A percentile compares a stretch with the other conserved stretches of the same genome.
Evolutionary conservation across 495 filamentous ascomycete genomes (phyloP).

Genomic region (Penicillium angulare): DNA sequence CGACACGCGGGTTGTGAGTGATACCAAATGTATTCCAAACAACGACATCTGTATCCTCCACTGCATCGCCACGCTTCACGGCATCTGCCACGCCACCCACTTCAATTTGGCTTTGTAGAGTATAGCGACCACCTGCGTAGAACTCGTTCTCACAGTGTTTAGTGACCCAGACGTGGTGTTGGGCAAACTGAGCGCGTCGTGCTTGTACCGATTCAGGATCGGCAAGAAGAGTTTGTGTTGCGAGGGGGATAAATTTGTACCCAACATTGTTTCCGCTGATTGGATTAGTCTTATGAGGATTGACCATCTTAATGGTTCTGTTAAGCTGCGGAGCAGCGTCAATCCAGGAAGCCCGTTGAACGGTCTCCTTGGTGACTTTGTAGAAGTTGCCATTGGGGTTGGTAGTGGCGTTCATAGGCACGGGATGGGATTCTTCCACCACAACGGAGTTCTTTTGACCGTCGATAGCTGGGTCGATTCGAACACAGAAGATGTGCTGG

Average conservation of each 20-base stretch:
- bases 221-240: conserved; percentile 79
- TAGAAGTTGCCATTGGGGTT: conserved; percentile 88
- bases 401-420: conserved; percentile 64
- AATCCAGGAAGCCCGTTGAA: conserved; percentile 62
- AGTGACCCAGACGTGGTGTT: conserved; percentile 84
- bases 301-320: conserved; percentile 80
- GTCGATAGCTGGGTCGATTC: conserved; percentile 82
- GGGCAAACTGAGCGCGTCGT: conserved; percentile 80
- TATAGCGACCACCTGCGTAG: conserved; percentile 83
- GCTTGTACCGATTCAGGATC: conserved; percentile 71
- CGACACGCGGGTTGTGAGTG: conserved; percentile 60
- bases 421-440: conserved; percentile 70
- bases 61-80: conserved; percentile 49
- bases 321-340: conserved; percentile 67
- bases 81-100: conserved; percentile 62
- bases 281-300: conserved; percentile 62
- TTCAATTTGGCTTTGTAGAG: conserved; percentile 67
- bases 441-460: conserved; percentile 69
- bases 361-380: conserved; percentile 56
- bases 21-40: conserved; percentile 60
- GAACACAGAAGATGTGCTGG: conserved; percentile 90
- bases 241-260: conserved; percentile 75
- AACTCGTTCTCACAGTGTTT: conserved; percentile 76
- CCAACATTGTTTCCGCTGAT: conserved; percentile 74
- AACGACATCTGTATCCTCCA: conserved; percentile 50